Base-by-base conservation (phyloP, 169 alveolate species). In the Cytauxzoon felis region DNA sequence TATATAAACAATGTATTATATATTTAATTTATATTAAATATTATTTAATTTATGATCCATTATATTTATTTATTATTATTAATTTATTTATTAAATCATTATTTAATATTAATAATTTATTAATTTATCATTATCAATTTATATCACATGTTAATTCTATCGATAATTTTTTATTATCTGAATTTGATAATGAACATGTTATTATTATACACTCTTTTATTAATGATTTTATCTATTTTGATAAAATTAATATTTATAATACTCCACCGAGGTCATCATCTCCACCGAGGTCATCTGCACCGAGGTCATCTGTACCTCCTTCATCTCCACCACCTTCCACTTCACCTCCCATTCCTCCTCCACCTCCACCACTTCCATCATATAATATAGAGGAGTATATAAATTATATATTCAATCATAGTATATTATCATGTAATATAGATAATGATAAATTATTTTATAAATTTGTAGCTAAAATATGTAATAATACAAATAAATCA, bases 31-130 rank as follows among this genome's bases (percentile, higher is more conserved):
- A 59, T 36, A 34, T 51, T 4, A 49, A 53, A 23, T 61, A 33
- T 29, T 62, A 49, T 60, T 63, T 61, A 38, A 38, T 64, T 8
- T 53, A 49, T 29, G 84, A 73, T 18, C 71, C 78, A 21, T 47
- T 73, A 58, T 43, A 62, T 9, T 1, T 58, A 11, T 64, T 53
- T 50, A 62, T 47, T 52, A 36, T 59, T 11, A 48, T 61, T 8
- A 40, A 61, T 26, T 29, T 45, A 16, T 73, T 73, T 45, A 53
- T 54, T 45, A 59, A 57, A 6, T 26, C 69, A 13, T 23, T 53
- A 16, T 51, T 63, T 30, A 59, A 16, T 26, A n/a, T 59, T 16
- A 16, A 33, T 24, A 48, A 59, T 33, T 5, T 11, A 30, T 21
- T 59, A 43, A n/a, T 13, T 30, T 11, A 59, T 9, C 41, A 59